Conservation (phyloP, 805 yeast genomes). For the Candida railenensis region DNA sequence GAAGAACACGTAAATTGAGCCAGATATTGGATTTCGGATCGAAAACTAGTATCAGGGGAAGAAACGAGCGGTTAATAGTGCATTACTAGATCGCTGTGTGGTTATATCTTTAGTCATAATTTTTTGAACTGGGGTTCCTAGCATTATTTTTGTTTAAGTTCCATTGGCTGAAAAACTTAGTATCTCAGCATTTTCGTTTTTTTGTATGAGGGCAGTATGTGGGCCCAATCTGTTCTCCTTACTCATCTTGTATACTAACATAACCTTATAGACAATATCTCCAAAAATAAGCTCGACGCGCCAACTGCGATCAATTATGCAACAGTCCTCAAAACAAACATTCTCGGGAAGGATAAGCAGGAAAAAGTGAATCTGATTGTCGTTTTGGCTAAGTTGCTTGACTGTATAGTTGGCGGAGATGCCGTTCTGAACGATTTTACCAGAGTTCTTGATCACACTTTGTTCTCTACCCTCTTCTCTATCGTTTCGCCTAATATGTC, state of each 20-base stretch:
- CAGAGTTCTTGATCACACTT: slow-evolving; percentile 35
- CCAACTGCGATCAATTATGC: slow-evolving; percentile 34
- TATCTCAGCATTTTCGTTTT: too few relatives aligned
- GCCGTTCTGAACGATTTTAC: slow-evolving; percentile 36
- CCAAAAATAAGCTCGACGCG: slow-evolving; percentile 31
- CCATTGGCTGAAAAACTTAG: too few relatives aligned
- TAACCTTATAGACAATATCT: slow-evolving; percentile 20
- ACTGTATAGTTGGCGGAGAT: slow-evolving; percentile 38
- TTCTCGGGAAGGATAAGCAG: slow-evolving; percentile 46
- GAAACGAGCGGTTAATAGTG: too few relatives aligned
- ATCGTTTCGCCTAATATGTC: slow-evolving; percentile 42
- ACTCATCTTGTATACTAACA: slow-evolving; percentile 11
- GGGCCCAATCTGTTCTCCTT: too few relatives aligned
- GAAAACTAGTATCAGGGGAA: too few relatives aligned
- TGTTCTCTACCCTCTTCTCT: slow-evolving; percentile 41
- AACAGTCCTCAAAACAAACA: slow-evolving; percentile 36
- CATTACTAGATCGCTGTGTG: too few relatives aligned
- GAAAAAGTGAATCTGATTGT: slow-evolving; percentile 54
- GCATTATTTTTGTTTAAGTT: too few relatives aligned
- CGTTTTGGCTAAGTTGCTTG: slow-evolving; percentile 52
- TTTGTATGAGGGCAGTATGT: too few relatives aligned
- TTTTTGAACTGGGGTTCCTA: too few relatives aligned
- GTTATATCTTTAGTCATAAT: too few relatives aligned
- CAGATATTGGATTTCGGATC: too few relatives aligned
- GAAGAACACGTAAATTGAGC: too few relatives aligned